Evolutionary conservation across 805 yeast species (phyloP).

Genomic region (Brettanomyces anomalus): DNA sequence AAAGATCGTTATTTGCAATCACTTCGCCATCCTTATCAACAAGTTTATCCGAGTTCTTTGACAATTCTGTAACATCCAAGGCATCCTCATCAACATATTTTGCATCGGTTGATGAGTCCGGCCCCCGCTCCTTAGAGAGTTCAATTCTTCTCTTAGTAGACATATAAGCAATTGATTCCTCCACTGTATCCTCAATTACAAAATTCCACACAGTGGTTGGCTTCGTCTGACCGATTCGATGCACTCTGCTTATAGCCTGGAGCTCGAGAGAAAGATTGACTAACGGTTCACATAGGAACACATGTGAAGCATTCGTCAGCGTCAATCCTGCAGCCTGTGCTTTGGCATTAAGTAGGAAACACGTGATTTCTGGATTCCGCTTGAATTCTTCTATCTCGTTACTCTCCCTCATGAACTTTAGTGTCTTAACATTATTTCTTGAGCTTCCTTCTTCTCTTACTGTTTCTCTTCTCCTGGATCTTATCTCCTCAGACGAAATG

Average conservation of each 20-base stretch:
- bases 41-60: conserved; percentile 41
- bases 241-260: conserved; percentile 88
- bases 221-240: conserved; percentile 80
- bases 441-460: background rate
- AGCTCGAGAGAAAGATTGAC: conserved; percentile 79
- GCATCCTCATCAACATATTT: conserved; percentile 26
- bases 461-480: background rate
- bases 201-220: conserved; percentile 91
- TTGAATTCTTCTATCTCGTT: conserved; percentile 52
- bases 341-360: conserved; percentile 76
- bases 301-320: conserved; percentile 85
- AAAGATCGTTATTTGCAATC: conserved; percentile 48
- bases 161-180: conserved; percentile 72
- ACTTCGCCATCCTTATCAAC: conserved; percentile 51
- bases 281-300: conserved; percentile 86
- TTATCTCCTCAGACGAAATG: conserved; percentile 40
- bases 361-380: conserved; percentile 54
- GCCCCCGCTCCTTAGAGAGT: conserved; percentile 23
- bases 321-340: conserved; percentile 90
- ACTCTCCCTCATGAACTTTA: conserved; percentile 6
- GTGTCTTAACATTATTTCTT: background rate
- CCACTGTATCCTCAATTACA: conserved; percentile 75
- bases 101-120: conserved; percentile 12
- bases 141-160: conserved; percentile 53
- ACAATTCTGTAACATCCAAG: conserved; percentile 48